Percentiles rank a stretch among this genome's conserved stretches.
Evolutionary conservation across 495 filamentous ascomycete species (phyloP).

Genomic region (Daldinia decipiens): DNA sequence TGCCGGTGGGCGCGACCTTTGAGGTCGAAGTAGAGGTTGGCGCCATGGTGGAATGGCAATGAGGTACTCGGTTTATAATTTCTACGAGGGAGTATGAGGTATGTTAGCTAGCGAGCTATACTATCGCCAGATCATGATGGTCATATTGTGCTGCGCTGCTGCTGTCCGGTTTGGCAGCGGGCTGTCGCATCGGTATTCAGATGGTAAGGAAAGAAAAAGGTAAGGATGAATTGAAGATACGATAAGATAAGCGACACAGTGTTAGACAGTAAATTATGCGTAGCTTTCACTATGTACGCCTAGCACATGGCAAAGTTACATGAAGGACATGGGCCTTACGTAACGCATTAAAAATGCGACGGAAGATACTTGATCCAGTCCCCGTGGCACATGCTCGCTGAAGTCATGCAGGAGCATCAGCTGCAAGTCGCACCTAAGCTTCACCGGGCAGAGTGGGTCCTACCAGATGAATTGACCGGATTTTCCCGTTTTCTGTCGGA

Average conservation of each 20-base stretch:
- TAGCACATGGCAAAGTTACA: slow-evolving; percentile 9
- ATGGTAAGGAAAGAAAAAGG: slow-evolving; percentile 10
- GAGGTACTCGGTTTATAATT: not conserved
- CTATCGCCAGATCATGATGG: slow-evolving; percentile 28
- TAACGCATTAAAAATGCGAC: not conserved
- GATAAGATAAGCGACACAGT: slow-evolving; percentile 39
- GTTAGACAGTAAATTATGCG: not conserved
- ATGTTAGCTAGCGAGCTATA: not conserved
- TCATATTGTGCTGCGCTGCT: not conserved
- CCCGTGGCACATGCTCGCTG: slow-evolving; percentile 26
- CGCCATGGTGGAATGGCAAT: slow-evolving; percentile 34
- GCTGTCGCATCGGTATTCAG: not conserved
- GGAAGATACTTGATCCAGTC: slow-evolving; percentile 32
- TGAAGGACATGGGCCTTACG: not conserved
- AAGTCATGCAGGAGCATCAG: slow-evolving; percentile 40
- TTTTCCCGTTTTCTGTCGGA: slow-evolving; percentile 40
- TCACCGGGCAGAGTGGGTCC: slow-evolving; percentile 36
- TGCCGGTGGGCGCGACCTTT: slow-evolving; percentile 19
- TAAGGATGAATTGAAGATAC: slow-evolving; percentile 12
- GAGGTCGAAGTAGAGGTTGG: slow-evolving; percentile 26
- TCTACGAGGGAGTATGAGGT: not conserved
- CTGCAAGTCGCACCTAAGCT: slow-evolving; percentile 10
- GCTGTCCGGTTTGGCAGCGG: not conserved
- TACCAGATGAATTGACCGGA: slow-evolving; percentile 22
- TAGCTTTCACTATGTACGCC: too few relatives aligned